These are phyloP conservation scores for Canariomyces notabilis DNA, from an alignment of 2,329 filamentous ascomycete genomes.

Conservation along the genomic window DNA sequence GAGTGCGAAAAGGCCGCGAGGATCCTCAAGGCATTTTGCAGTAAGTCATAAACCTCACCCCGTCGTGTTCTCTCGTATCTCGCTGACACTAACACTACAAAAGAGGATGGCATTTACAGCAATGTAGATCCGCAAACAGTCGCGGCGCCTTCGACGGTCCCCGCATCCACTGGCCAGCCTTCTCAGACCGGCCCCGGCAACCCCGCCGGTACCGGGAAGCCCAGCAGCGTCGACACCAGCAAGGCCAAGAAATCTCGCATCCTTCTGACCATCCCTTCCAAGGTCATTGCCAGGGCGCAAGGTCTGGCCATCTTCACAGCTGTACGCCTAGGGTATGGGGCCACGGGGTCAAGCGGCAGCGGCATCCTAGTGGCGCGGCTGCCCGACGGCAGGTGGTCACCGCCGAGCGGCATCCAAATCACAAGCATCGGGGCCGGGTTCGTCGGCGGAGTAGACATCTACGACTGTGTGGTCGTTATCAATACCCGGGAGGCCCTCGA, in stretches of 20 bases:
- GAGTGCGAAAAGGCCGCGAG: conserved; percentile 87
- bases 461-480: conserved; percentile 84
- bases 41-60: conserved; percentile 39
- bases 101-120: conserved; percentile 50
- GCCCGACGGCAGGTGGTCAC: conserved; percentile 66
- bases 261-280: conserved; percentile 49
- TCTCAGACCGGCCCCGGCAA: conserved; percentile 22
- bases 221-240: conserved; percentile 24
- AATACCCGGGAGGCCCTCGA: conserved; percentile 71
- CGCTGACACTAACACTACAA: conserved; percentile 26
- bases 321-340: conserved; percentile 60
- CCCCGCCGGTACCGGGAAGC: conserved; percentile 20
- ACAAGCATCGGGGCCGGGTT: conserved; percentile 77
- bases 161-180: conserved; percentile 8
- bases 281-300: conserved; percentile 60
- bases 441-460: conserved; percentile 77
- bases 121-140: conserved; percentile 28
- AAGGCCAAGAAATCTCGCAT: conserved; percentile 41
- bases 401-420: conserved; percentile 76
- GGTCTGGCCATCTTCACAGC: conserved; percentile 70
- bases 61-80: neutral
- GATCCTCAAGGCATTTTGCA: conserved; percentile 82
- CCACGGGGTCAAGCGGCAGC: conserved; percentile 62
- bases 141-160: conserved; percentile 9
- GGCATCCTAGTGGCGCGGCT: conserved; percentile 60